Conservation (phyloP, 108 stramenopile species). For the Stephanodiscus minutulus region DNA sequence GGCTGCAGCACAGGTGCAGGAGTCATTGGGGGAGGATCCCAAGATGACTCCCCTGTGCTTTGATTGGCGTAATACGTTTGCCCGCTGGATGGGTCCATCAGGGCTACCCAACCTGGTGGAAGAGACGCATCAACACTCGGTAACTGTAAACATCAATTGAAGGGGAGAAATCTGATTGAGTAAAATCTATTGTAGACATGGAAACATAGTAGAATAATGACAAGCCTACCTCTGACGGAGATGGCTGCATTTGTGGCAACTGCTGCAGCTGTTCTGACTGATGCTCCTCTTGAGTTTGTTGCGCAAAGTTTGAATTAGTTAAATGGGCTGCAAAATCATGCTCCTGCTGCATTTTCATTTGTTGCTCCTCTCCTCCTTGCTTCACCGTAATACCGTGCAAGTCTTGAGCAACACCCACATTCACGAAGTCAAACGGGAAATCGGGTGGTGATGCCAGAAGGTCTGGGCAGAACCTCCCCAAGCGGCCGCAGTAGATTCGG, state of each 20-base stretch:
- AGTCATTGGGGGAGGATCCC: constrained; percentile 71
- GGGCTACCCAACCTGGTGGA: constrained; percentile 78
- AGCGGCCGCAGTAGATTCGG: constrained; percentile 70
- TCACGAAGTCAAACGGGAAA: constrained; percentile 65
- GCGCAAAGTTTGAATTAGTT: constrained; percentile 17
- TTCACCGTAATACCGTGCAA: constrained; percentile 47
- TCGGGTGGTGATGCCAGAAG: constrained; percentile 73
- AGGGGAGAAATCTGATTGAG: not conserved
- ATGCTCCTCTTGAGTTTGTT: constrained; percentile 55
- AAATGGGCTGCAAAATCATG: constrained; percentile 23
- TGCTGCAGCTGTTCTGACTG: constrained; percentile 40
- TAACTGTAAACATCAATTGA: not conserved
- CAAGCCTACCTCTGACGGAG: constrained; percentile 20
- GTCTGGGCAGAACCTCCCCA: constrained; percentile 58
- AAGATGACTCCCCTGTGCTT: constrained; percentile 80
- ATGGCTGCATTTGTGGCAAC: constrained; percentile 32
- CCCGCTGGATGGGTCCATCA: constrained; percentile 80
- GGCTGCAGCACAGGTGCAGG: constrained; percentile 38
- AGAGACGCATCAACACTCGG: constrained; percentile 35
- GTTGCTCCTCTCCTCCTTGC: constrained; percentile 28
- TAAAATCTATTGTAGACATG: not conserved
- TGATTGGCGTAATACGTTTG: constrained; percentile 85
- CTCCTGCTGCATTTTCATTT: constrained; percentile 42
- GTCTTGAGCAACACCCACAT: constrained; percentile 61
- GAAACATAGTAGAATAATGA: not conserved